A percentile compares a stretch with the other conserved stretches of the same genome.
These are phyloP conservation scores for Buddleja alternifolia DNA, from an alignment of 257 asterid species.

Conservation along the genomic window DNA sequence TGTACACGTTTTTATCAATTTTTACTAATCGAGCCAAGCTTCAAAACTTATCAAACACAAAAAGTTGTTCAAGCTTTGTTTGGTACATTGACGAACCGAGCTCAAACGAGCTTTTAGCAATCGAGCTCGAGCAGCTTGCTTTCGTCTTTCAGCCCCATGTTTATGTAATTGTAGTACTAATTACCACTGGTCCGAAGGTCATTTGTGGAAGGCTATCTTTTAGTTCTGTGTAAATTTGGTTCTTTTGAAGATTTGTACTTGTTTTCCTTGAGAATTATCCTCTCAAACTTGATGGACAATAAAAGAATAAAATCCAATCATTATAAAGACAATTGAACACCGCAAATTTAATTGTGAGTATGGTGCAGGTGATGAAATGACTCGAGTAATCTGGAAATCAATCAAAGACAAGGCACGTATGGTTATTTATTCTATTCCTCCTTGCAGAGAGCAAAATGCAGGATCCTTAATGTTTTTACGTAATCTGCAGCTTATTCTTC, in stretches of 20 bases:
- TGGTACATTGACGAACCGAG: too few relatives aligned
- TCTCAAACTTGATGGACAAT: not conserved
- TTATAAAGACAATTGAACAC: not conserved
- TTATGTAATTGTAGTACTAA: constrained; percentile 4
- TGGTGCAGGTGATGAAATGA: constrained; percentile 71
- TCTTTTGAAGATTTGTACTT: constrained; percentile 13
- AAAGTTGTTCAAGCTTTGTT: too few relatives aligned
- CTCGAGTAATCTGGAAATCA: constrained; percentile 61
- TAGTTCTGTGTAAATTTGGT: constrained; percentile 6
- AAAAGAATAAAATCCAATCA: not conserved
- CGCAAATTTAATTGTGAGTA: not conserved
- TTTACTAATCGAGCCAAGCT: too few relatives aligned
- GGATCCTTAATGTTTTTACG: constrained; percentile 9
- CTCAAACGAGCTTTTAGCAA: too few relatives aligned
- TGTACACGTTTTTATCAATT: too few relatives aligned
- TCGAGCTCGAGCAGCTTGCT: too few relatives aligned
- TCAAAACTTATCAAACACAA: too few relatives aligned
- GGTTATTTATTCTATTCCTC: not conserved
- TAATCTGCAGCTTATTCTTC: constrained; percentile 61
- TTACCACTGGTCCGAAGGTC: not conserved
- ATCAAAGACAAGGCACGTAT: constrained; percentile 56
- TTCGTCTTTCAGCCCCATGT: too few relatives aligned
- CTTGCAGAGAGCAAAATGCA: not conserved
- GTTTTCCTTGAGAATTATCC: constrained; percentile 17
- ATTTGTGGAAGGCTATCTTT: not conserved